These are phyloP conservation scores for Fusarium marasasianum DNA, from an alignment of 2,329 filamentous ascomycete genomes.

Conservation along the genomic window DNA sequence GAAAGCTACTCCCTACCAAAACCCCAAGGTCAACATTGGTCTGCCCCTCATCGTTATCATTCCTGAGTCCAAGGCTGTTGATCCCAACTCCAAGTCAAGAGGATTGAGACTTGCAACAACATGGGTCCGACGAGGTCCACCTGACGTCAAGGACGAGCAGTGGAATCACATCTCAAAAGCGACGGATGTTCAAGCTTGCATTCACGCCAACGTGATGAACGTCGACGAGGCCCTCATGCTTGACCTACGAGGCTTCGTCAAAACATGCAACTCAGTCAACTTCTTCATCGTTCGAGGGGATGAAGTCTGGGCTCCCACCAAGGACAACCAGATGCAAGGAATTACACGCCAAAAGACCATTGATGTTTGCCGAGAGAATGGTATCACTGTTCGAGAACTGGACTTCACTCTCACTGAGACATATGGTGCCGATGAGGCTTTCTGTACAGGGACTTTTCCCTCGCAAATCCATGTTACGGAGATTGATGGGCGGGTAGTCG, in stretches of 20 bases:
- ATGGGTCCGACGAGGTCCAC: not conserved
- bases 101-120: not conserved
- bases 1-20: not conserved
- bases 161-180: slow-evolving; percentile 21
- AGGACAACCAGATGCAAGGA: slow-evolving; percentile 17
- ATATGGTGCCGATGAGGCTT: not conserved
- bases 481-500: not conserved
- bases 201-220: slow-evolving; percentile 1
- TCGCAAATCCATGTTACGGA: slow-evolving; percentile 2
- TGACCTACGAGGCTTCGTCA: not conserved
- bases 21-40: not conserved
- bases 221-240: slow-evolving; percentile 1
- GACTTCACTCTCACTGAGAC: not conserved
- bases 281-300: not conserved
- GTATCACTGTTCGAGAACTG: rapidly evolving
- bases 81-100: slow-evolving; percentile 1
- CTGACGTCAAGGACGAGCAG: slow-evolving; percentile 3
- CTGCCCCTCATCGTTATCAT: slow-evolving; percentile 6
- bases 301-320: slow-evolving; percentile 8
- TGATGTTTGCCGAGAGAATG: not conserved
- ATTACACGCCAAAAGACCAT: not conserved
- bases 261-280: slow-evolving; percentile 11
- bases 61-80: not conserved
- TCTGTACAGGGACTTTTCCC: not conserved
- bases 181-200: not conserved